phyloP scores from a whole-genome alignment of 2,329 filamentous ascomycete species.

The Chrysoporthe cubensis region DNA sequence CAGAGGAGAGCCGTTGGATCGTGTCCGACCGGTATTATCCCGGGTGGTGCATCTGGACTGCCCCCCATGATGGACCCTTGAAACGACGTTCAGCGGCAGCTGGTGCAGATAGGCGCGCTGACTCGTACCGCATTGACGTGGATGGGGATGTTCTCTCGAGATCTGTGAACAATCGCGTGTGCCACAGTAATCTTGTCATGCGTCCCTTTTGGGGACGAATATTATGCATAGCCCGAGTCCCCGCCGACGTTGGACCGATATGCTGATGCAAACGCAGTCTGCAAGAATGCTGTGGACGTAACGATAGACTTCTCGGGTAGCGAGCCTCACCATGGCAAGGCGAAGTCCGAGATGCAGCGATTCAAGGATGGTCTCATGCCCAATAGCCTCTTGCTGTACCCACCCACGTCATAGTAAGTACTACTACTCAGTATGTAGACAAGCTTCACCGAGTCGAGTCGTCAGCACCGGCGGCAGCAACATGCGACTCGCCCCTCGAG shows the following conservation, averaged over 20 bases:
- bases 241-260: background rate
- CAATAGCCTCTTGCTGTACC: background rate
- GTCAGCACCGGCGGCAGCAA: background rate
- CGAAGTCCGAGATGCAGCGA: constrained; percentile 7
- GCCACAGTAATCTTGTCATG: background rate
- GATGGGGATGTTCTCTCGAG: background rate
- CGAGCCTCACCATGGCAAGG: background rate
- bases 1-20: background rate
- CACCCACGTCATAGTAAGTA: background rate
- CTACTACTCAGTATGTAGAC: no score
- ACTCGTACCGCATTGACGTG: constrained; percentile 5
- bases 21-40: background rate
- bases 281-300: background rate
- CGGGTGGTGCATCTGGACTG: background rate
- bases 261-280: background rate
- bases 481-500: constrained; percentile 5
- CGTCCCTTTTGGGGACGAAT: background rate
- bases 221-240: background rate
- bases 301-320: background rate
- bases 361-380: background rate
- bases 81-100: no score
- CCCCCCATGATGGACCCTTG: background rate
- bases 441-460: background rate
- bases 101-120: background rate
- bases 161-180: constrained; percentile 6